Evolutionary conservation across 257 asterid genomes (phyloP).

Genomic region (Penstemon eatonii): DNA sequence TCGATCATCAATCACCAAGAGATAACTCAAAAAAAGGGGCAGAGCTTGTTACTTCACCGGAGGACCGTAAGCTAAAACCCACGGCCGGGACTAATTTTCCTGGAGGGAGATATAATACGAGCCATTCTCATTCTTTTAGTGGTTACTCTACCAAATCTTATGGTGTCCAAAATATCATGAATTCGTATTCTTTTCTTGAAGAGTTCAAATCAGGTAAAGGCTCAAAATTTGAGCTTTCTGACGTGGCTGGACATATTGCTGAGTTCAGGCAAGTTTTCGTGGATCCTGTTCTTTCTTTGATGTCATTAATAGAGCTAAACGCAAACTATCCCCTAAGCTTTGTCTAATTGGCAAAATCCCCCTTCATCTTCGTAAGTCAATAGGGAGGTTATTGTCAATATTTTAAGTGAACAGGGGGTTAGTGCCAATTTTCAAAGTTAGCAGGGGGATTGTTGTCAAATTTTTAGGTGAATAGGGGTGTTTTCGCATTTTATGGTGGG

Average conservation of each 20-base stretch:
- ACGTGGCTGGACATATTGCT: conserved; percentile 53
- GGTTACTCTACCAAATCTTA: conserved; percentile 24
- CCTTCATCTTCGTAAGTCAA: too few species aligned
- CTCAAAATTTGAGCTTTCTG: conserved; percentile 49
- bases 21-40: conserved; percentile 28
- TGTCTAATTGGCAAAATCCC: too few species aligned
- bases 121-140: conserved; percentile 27
- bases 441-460: too few species aligned
- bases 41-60: conserved; percentile 18
- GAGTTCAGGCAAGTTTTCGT: conserved; percentile 49
- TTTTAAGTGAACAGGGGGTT: too few species aligned
- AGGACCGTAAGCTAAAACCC: conserved; percentile 25
- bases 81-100: conserved; percentile 25
- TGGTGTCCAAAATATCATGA: conserved; percentile 28
- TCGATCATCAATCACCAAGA: conserved; percentile 33
- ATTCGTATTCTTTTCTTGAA: conserved; percentile 47
- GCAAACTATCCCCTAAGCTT: too few species aligned
- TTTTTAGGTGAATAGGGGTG: too few species aligned
- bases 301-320: neutral
- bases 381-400: too few species aligned
- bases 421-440: too few species aligned
- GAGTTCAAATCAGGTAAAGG: conserved; percentile 65
- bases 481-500: too few species aligned
- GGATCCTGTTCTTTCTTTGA: conserved; percentile 10
- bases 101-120: conserved; percentile 29